Base-by-base conservation (phyloP, 1,284 basidiomycete species). In the Trichosporon sp. region DNA sequence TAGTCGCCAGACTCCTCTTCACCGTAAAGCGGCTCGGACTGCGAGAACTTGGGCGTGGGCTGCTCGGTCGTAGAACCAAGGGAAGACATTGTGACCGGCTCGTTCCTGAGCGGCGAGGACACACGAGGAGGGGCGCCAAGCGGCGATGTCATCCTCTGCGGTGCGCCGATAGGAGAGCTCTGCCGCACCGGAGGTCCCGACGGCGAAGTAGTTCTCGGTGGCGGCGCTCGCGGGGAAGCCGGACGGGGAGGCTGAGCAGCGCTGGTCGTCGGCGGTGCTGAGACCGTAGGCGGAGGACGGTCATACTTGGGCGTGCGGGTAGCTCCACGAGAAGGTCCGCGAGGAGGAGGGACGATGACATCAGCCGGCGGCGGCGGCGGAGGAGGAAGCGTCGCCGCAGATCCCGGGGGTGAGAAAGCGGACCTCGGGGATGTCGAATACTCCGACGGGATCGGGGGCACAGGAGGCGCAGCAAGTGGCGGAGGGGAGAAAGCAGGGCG, bases 41-140 rank as follows among this genome's bases (percentile, higher is more conserved):
- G 46, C 11, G 16, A 16, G 32, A 63, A 63, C 59, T 63, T 48
- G 7, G 40, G n/a, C 0, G 46, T 21, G 32, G 46, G 61, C 16
- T 21, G 19, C 16, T 64, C 63, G 21, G 59, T 63, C 14, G 59
- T 35, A 7, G 65, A n/a, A 11, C 35, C 31, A 26, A 37, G 14
- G 10, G 69, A 40, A 14, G 66, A 21, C 56, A 19, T 70, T 10
- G 46, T 64, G 48, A 40, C 31, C 5, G 31, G 61, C 68, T 70
- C 73, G 64, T 74, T 61, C 26, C 69, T 56, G 2, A 75, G 68
- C 5, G 74, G 74, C 32, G 74, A 75, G n/a, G 70, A 66, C 2
- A 75, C 70, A 16, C 70, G 66, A 8, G 74, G 74, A 3, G 71
- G 74, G 2, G 70, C 74, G 4, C 66, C 66, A 32, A 16, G 51